Evolutionary conservation across 106 monocot species (phyloP).

Genomic region (Dendrobium officinale): DNA sequence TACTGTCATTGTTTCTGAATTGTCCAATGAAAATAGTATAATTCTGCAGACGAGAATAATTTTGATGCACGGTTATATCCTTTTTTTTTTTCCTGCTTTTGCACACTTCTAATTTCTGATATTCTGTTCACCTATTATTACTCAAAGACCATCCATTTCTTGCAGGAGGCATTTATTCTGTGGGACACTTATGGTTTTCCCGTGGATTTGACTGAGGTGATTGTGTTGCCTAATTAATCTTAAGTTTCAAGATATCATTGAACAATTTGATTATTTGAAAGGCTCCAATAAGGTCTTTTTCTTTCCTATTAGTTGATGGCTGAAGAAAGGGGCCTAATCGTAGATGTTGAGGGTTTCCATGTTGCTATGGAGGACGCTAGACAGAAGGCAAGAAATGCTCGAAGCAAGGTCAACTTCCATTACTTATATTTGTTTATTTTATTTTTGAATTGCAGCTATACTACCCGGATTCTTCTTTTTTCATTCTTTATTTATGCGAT

Average conservation of each 20-base stretch:
- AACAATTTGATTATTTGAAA: not conserved
- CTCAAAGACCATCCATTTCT: constrained; percentile 3
- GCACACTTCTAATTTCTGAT: not conserved
- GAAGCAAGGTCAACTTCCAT: constrained; percentile 47
- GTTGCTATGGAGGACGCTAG: constrained; percentile 90
- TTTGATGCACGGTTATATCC: not conserved
- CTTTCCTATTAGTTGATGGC: constrained; percentile 73
- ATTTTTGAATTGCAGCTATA: not conserved
- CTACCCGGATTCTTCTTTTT: not conserved
- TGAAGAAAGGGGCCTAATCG: constrained; percentile 74
- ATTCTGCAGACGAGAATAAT: not conserved
- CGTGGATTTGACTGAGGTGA: constrained; percentile 92
- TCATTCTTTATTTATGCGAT: not conserved
- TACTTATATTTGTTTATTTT: not conserved
- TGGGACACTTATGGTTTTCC: constrained; percentile 99
- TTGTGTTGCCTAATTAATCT: not conserved
- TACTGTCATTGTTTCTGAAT: too few relatives aligned
- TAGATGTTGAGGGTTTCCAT: constrained; percentile 86
- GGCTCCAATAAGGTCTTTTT: not conserved
- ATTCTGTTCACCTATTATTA: not conserved
- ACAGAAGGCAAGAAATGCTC: constrained; percentile 89
- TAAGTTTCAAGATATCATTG: not conserved
- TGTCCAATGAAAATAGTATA: not conserved
- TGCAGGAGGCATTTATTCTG: constrained; percentile 90
- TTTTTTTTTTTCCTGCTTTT: not conserved